Conservation (phyloP, 805 yeast species). For the Geotrichum ghanense region DNA sequence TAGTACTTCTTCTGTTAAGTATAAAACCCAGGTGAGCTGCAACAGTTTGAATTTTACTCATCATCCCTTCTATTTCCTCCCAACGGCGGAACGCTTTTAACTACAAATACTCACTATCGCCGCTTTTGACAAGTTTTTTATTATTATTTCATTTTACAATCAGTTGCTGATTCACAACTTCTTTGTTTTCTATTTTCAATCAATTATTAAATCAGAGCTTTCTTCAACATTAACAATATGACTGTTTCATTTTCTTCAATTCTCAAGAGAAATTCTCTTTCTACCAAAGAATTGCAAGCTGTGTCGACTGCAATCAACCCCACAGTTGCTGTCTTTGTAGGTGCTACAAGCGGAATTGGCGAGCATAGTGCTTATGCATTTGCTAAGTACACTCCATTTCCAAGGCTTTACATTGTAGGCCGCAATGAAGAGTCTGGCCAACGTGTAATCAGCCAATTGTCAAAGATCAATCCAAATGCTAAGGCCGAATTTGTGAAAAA, state of each 20-base stretch:
- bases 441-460: slow-evolving; percentile 12
- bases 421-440: slow-evolving; percentile 17
- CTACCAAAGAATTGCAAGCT: neutral
- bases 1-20: too few species aligned
- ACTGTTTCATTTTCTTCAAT: neutral
- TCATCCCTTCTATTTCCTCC: too few species aligned
- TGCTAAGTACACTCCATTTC: slow-evolving; percentile 16
- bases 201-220: too few species aligned
- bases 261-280: neutral
- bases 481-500: slow-evolving; percentile 14
- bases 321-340: slow-evolving; percentile 15
- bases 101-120: too few species aligned
- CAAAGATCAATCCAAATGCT: slow-evolving; percentile 13
- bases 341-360: slow-evolving; percentile 20
- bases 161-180: too few species aligned
- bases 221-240: too few species aligned
- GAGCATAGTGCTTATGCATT: slow-evolving; percentile 18
- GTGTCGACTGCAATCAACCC: neutral
- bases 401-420: slow-evolving; percentile 21
- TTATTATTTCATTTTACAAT: too few species aligned
- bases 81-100: too few species aligned
- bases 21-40: too few species aligned
- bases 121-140: too few species aligned
- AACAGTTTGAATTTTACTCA: too few species aligned
- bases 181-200: too few species aligned